These are phyloP conservation scores for Pyrenophora graminea DNA, from an alignment of 2,329 filamentous ascomycete species.

Conservation along the genomic window DNA sequence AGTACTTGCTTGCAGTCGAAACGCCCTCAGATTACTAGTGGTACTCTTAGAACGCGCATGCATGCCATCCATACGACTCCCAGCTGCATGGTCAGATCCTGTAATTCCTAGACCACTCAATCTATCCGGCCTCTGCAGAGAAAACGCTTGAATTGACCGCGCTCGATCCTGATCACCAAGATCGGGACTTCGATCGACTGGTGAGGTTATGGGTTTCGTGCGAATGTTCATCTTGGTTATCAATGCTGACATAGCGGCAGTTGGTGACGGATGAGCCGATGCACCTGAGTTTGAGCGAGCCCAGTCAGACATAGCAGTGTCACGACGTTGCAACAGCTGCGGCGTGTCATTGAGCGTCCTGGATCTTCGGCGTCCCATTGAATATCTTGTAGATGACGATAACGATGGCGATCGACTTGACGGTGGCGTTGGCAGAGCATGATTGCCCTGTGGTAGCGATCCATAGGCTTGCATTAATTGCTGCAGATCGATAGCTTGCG, in stretches of 20 bases:
- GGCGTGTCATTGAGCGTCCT: slow-evolving; percentile 2
- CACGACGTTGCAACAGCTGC: slow-evolving; percentile 1
- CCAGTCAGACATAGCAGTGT: neutral
- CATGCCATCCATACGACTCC: neutral
- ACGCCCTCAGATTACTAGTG: slow-evolving; percentile 1
- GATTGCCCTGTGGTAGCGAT: slow-evolving; percentile 1
- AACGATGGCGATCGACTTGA: slow-evolving; percentile 1
- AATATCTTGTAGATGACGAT: neutral
- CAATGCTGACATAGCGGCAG: neutral
- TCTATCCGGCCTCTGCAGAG: neutral
- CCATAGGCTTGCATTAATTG: slow-evolving; percentile 2
- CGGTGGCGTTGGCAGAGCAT: slow-evolving; percentile 1
- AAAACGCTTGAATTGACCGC: neutral
- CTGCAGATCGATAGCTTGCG: neutral
- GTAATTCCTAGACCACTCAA: neutral
- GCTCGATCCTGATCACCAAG: neutral
- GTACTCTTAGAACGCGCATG: slow-evolving; percentile 1
- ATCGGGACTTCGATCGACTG: neutral
- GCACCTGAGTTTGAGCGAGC: neutral
- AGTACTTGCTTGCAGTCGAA: slow-evolving; percentile 2
- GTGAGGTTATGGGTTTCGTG: neutral
- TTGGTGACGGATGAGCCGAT: neutral
- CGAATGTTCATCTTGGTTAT: slow-evolving; percentile 3
- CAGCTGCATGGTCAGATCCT: neutral
- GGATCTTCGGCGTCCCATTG: slow-evolving; percentile 3